Conservation (phyloP, 257 asterid species). For the Fraxinus cuspidata region DNA sequence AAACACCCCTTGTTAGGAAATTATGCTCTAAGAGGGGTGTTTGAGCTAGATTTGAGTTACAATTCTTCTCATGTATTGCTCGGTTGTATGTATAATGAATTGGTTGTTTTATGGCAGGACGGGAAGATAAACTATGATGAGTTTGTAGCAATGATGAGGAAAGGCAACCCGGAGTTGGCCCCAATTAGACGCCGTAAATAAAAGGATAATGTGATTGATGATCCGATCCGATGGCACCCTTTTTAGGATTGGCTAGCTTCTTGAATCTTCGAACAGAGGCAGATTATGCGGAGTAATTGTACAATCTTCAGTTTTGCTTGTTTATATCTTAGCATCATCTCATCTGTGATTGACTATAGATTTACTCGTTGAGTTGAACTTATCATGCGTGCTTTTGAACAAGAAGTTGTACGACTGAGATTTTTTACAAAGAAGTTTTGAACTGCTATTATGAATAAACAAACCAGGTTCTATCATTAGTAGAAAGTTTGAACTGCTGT, state of each 20-base stretch:
- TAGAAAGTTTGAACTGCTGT: no score
- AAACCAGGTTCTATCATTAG: no score
- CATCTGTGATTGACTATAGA: background rate
- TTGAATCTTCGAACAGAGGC: background rate
- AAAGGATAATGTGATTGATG: background rate
- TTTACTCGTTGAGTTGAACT: background rate
- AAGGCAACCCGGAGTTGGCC: constrained; percentile 73
- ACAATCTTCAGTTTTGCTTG: background rate
- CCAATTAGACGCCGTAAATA: constrained; percentile 63
- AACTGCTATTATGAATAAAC: background rate
- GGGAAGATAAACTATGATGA: constrained; percentile 90
- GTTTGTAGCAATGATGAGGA: constrained; percentile 85
- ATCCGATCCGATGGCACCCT: background rate
- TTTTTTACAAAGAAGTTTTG: background rate
- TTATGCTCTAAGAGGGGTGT: background rate
- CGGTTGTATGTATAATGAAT: constrained; percentile 2
- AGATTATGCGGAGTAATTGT: background rate
- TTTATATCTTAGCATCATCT: background rate
- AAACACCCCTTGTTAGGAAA: no score
- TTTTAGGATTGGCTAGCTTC: background rate
- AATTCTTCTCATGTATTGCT: background rate
- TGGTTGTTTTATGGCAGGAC: constrained; percentile 50
- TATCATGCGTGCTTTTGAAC: background rate
- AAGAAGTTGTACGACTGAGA: background rate
- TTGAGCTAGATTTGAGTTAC: background rate